These are phyloP conservation scores for Casuarina glauca DNA, from an alignment of 306 rosid genomes.

Conservation along the genomic window DNA sequence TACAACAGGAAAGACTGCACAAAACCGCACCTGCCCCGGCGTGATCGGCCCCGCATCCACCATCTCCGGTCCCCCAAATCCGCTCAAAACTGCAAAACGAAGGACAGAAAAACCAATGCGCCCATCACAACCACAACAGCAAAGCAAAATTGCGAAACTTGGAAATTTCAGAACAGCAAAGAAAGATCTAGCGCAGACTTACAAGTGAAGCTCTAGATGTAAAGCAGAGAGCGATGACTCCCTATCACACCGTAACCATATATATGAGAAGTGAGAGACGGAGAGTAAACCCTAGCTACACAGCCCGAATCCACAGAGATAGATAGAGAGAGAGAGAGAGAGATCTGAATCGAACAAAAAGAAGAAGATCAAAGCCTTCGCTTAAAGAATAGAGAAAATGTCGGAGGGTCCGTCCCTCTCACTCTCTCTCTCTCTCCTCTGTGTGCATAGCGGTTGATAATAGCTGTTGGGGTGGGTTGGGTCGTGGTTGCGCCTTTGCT, in stretches of 20 bases:
- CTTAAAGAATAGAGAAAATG: conserved; percentile 81
- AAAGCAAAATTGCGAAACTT: conserved; percentile 28
- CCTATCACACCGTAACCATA: conserved; percentile 34
- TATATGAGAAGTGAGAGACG: conserved; percentile 32
- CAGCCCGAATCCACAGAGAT: conserved; percentile 14
- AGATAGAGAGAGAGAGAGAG: background rate
- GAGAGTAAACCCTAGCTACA: conserved; percentile 31
- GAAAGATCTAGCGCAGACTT: conserved; percentile 25
- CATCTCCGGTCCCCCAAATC: conserved; percentile 50
- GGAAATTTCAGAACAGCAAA: background rate
- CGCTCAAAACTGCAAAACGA: conserved; percentile 42
- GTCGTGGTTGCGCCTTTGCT: conserved; percentile 28
- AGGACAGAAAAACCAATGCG: background rate
- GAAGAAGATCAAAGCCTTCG: conserved; percentile 43
- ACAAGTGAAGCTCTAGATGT: conserved; percentile 31
- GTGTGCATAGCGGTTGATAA: conserved; percentile 25
- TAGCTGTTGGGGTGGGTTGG: conserved; percentile 15
- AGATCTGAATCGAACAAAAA: conserved; percentile 35
- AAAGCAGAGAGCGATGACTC: conserved; percentile 20
- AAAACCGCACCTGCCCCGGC: conserved; percentile 70
- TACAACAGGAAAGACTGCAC: conserved; percentile 1
- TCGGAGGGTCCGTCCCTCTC: conserved; percentile 77
- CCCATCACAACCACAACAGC: background rate
- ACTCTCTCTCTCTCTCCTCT: conserved; percentile 22
- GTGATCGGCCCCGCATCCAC: conserved; percentile 68